phyloP scores from a whole-genome alignment of 805 yeast genomes.

The Zygosaccharomyces kombuchaensis region DNA sequence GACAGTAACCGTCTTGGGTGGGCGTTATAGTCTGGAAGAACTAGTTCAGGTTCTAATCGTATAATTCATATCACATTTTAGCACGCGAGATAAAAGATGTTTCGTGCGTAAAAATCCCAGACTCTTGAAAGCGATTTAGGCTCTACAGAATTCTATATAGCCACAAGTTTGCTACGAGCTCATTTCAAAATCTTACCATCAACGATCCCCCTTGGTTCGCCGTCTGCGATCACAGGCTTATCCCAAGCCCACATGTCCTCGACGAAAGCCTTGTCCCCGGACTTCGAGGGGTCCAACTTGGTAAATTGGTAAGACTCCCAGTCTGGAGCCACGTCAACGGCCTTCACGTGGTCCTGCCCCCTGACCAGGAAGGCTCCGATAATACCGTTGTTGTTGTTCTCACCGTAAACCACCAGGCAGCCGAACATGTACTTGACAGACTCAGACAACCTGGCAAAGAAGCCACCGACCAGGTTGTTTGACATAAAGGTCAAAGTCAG shows the following conservation, averaged over 20 bases:
- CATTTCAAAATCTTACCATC: conserved; percentile 98
- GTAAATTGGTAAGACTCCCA: conserved; percentile 90
- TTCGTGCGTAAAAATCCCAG: no score
- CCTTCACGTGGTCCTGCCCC: conserved; percentile 86
- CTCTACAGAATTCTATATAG: no score
- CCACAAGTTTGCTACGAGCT: background rate
- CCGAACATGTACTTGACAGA: conserved; percentile 92
- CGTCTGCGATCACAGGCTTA: conserved; percentile 78
- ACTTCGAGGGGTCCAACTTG: conserved; percentile 75
- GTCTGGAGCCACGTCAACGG: conserved; percentile 97
- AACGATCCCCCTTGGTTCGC: conserved; percentile 80
- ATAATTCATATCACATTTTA: no score
- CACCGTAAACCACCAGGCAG: conserved; percentile 88
- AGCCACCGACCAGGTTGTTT: conserved; percentile 94
- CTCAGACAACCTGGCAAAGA: conserved; percentile 86
- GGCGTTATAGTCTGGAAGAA: no score
- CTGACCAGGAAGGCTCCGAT: conserved; percentile 89
- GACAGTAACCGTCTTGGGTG: no score
- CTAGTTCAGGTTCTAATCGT: no score
- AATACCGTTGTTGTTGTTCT: conserved; percentile 94
- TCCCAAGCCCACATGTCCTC: conserved; percentile 99
- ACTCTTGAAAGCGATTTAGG: no score
- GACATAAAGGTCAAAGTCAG: conserved; percentile 95
- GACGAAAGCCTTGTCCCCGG: conserved; percentile 74
- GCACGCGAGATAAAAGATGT: no score